These are phyloP conservation scores for Coemansia sp. DNA, from an alignment of 192 early-diverging fungal genomes.

Conservation along the genomic window DNA sequence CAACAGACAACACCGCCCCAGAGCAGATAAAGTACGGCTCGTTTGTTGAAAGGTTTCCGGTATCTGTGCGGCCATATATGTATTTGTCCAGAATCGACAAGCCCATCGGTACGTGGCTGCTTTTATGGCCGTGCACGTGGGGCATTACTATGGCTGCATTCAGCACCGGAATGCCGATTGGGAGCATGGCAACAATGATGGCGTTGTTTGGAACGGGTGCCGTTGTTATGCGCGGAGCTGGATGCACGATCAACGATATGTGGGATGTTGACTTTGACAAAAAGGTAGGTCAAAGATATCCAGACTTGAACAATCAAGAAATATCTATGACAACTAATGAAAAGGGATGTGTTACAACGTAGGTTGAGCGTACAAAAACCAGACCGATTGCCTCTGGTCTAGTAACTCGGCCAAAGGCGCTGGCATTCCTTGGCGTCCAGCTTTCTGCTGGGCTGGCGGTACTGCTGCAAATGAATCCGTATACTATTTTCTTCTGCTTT, in stretches of 20 bases:
- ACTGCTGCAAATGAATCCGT: constrained; percentile 84
- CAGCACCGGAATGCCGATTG: constrained; percentile 52
- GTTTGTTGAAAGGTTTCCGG: constrained; percentile 58
- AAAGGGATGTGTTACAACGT: background rate
- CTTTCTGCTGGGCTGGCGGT: constrained; percentile 78
- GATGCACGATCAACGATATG: constrained; percentile 96
- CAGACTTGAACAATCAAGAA: background rate
- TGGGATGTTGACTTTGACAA: constrained; percentile 93
- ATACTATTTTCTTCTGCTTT: constrained; percentile 82
- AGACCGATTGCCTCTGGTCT: constrained; percentile 82
- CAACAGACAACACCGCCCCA: background rate
- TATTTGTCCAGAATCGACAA: constrained; percentile 82
- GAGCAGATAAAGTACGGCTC: constrained; percentile 35
- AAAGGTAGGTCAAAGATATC: constrained; percentile 34
- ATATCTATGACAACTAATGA: too few species aligned
- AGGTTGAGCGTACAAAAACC: constrained; percentile 77
- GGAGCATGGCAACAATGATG: constrained; percentile 64
- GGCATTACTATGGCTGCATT: constrained; percentile 73
- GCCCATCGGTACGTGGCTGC: constrained; percentile 89
- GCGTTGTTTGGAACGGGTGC: constrained; percentile 83
- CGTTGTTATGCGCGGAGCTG: constrained; percentile 91
- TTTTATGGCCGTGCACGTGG: constrained; percentile 89
- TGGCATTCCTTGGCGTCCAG: constrained; percentile 78
- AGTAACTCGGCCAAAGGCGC: constrained; percentile 65
- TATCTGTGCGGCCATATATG: constrained; percentile 66